These are phyloP conservation scores for Cladosporium sp. DNA, from an alignment of 2,329 filamentous ascomycete species.

Conservation along the genomic window DNA sequence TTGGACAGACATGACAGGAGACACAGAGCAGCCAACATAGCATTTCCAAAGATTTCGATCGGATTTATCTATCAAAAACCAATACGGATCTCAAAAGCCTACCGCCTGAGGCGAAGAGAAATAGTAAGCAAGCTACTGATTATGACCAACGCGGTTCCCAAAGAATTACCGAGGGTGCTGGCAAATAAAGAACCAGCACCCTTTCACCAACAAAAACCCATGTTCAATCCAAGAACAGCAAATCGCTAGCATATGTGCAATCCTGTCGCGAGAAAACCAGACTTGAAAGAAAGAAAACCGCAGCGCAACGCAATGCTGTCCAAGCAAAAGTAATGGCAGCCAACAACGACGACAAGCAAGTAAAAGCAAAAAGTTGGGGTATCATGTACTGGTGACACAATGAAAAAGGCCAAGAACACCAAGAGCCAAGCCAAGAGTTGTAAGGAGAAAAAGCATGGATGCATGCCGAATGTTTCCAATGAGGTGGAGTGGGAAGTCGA, in stretches of 20 bases:
- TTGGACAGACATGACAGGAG: no score
- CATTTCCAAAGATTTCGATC: no score
- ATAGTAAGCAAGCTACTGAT: no score
- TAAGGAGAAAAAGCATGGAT: not conserved
- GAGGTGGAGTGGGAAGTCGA: not conserved
- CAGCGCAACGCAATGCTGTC: not conserved
- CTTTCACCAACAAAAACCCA: not conserved
- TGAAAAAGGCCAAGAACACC: not conserved
- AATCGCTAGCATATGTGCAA: not conserved
- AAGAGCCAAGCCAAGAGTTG: not conserved
- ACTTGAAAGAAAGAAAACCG: no score
- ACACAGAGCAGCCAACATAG: no score
- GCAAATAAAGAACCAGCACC: not conserved
- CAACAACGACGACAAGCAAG: not conserved
- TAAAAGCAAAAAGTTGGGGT: not conserved
- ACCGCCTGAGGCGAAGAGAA: no score
- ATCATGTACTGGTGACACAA: conserved; percentile 5
- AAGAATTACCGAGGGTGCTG: not conserved
- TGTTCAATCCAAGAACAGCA: not conserved
- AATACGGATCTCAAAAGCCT: no score
- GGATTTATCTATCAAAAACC: no score
- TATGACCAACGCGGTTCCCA: not conserved
- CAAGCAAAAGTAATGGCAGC: not conserved
- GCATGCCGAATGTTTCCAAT: not conserved
- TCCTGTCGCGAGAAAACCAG: no score